Evolutionary conservation across 331 rosid genomes (phyloP), one percentile per base, ranked within the genome.

Genomic region (Phaseolus coccineus): DNA sequence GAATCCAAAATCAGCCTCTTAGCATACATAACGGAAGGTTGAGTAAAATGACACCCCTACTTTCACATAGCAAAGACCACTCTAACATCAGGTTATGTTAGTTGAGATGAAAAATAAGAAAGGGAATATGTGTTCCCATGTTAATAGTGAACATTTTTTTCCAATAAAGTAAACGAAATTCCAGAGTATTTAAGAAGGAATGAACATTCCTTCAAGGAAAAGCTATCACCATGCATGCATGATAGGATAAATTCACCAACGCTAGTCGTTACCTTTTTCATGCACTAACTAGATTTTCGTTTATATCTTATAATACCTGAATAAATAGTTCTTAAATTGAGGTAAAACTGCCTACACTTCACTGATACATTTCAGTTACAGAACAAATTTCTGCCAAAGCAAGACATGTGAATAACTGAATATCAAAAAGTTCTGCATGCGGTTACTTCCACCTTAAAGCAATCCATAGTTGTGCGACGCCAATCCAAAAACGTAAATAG

Each of bases 321-420:
- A 40, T 40, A 28, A 68, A 44, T 25, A 68, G 56, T 13, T 68
- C 56, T 42, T 68, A 44, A 42, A 16, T 2, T 24, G 55, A 44
- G 19, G 7, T 44, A 35, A 11, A 25, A 14, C 33, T 8, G 13
- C 73, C 30, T 14, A 22, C 31, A 46, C 53, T 69, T 37, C 35
- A 3, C 3, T 27, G 58, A 28, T n/a, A 69, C 31, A 69, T 47
- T 62, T 33, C 80, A 47, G 63, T 33, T 50, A 65, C 35, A 77
- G 39, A 64, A 51, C 65, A 16, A 47, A 22, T 46, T 22, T 62
- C 50, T 33, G 5, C 12, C 48, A 11, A 58, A 63, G 33, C 42
- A 50, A 31, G 31, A 64, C 33, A 50, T 13, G 65, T 35, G 52
- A 76, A 63, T 13, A 62, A 42, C 52, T 42, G n/a, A 75, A 76